Base-by-base conservation (phyloP, 345 rosid species). In the Bretschneidera sinensis region DNA sequence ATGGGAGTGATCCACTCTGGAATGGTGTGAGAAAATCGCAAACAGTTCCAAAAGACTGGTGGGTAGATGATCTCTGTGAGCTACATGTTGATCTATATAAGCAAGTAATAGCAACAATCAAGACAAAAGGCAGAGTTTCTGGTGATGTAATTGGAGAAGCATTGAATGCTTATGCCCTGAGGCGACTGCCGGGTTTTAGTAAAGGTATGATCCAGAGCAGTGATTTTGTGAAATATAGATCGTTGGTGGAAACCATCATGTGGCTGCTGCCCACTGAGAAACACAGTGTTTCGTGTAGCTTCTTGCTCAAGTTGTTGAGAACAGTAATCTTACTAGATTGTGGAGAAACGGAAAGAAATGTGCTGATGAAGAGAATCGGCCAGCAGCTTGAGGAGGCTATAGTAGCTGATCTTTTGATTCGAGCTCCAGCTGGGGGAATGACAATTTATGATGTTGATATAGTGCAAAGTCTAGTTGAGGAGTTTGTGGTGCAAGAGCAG, bases 31-130 rank as follows among this genome's bases (percentile, higher is more conserved):
- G 83, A 65, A 87, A 74, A 65, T 68, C 76, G 0, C 90, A 60
- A 43, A 62, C 63, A 0, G 95, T 87, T 68, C 95, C 95, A 15
- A 81, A 74, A 62, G 95, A 87, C 24, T 87, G 95, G 95, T 87
- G 95, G 95, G 88, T 87, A 0, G 90, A 87, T 76, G 95, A 87
- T 71, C 78, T 87, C n/a, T 79, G 85, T 48, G 95, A 84, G 55
- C 83, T 87, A 53, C 86, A 84, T 60, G 76, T 87, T 9, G 85
- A 79, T 59, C 55, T 87, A 71, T 87, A 82, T 63, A 87, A 74
- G 59, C 75, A 74, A 51, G 82, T 71, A 17, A 79, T 87, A 8
- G 23, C 70, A 19, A 81, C 86, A 8, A 79, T 84, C 23, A 66
- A 74, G 69, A 63, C 81, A 5, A 82, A 75, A 57, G 83, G 81